phyloP scores from a whole-genome alignment of 1,284 basidiomycete species.

The Amylostereum areolatum region DNA sequence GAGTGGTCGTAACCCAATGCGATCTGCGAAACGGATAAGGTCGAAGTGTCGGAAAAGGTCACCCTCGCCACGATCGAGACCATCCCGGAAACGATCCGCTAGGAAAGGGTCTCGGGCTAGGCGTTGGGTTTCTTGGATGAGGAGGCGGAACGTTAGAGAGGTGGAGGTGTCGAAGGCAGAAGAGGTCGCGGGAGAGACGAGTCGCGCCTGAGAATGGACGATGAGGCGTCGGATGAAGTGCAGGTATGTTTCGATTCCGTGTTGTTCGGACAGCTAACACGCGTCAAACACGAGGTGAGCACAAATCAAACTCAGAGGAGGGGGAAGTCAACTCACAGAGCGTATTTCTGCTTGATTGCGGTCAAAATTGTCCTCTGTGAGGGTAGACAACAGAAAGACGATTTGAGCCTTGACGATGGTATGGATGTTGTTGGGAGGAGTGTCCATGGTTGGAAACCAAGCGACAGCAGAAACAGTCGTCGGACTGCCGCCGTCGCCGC shows the following conservation, averaged over 20 bases:
- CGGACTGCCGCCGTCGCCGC: too few relatives aligned
- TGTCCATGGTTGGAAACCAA: conserved; percentile 41
- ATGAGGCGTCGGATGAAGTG: conserved; percentile 94
- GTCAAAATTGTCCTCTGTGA: conserved; percentile 93
- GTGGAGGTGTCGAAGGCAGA: conserved; percentile 64
- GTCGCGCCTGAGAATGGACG: conserved; percentile 71
- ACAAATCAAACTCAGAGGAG: conserved; percentile 2
- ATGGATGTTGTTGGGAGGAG: conserved; percentile 53
- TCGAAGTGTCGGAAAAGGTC: conserved; percentile 78
- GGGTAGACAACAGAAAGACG: conserved; percentile 87
- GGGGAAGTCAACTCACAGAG: conserved; percentile 54
- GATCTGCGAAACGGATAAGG: conserved; percentile 71
- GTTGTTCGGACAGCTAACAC: conserved; percentile 82
- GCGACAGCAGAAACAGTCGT: too few relatives aligned
- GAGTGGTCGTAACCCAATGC: conserved; percentile 70
- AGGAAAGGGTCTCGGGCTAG: conserved; percentile 83
- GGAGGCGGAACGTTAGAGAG: conserved; percentile 71
- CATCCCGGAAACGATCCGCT: conserved; percentile 81
- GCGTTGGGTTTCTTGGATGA: conserved; percentile 83
- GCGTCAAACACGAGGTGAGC: conserved; percentile 13
- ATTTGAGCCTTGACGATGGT: conserved; percentile 88
- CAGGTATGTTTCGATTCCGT: conserved; percentile 91
- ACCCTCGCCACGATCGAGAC: conserved; percentile 77
- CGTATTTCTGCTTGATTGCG: conserved; percentile 88
- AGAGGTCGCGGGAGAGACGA: conserved; percentile 49